Percentiles rank a stretch among this genome's conserved stretches.
Conservation (phyloP, 805 yeast genomes). For the Saccharomyces jurei region DNA sequence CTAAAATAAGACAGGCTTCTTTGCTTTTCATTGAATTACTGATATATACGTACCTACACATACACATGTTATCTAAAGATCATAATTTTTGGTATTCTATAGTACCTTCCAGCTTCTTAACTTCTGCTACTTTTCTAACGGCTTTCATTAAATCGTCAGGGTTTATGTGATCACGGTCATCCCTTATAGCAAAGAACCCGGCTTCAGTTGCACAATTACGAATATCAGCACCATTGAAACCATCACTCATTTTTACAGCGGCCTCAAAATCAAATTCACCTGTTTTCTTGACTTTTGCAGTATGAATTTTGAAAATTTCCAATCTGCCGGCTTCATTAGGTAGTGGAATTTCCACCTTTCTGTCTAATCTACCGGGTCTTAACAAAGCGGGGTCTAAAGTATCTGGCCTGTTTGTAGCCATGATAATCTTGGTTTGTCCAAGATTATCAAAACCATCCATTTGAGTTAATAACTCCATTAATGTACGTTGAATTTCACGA, state of each 20-base stretch:
- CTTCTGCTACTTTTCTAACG: conserved; percentile 92
- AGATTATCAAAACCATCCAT: conserved; percentile 97
- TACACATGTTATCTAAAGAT: not conserved
- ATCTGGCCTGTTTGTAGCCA: conserved; percentile 99
- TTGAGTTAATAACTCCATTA: conserved; percentile 93
- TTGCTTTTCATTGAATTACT: conserved; percentile 6
- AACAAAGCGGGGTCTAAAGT: conserved; percentile 94
- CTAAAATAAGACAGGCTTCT: conserved; percentile 1
- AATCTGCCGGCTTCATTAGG: conserved; percentile 95
- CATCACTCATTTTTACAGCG: conserved; percentile 96
- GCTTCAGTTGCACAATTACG: conserved; percentile 97
- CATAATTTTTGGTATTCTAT: conserved; percentile 89
- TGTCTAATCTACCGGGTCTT: conserved; percentile 95
- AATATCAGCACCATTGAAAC: conserved; percentile 97
- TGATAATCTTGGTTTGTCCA: conserved; percentile 93
- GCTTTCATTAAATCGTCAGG: conserved; percentile 97
- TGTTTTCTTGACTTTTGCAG: conserved; percentile 72
- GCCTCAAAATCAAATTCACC: conserved; percentile 98
- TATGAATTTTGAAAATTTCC: conserved; percentile 90
- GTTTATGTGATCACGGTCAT: conserved; percentile 88
- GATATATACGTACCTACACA: conserved; percentile 3
- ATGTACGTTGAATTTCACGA: conserved; percentile 94
- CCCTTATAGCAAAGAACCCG: conserved; percentile 95
- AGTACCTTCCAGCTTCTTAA: conserved; percentile 93
- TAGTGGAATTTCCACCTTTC: conserved; percentile 89